Evolutionary conservation across 108 stramenopile genomes (phyloP), one percentile per base, ranked within the genome.

Genomic region (Stephanodiscus minutulus): DNA sequence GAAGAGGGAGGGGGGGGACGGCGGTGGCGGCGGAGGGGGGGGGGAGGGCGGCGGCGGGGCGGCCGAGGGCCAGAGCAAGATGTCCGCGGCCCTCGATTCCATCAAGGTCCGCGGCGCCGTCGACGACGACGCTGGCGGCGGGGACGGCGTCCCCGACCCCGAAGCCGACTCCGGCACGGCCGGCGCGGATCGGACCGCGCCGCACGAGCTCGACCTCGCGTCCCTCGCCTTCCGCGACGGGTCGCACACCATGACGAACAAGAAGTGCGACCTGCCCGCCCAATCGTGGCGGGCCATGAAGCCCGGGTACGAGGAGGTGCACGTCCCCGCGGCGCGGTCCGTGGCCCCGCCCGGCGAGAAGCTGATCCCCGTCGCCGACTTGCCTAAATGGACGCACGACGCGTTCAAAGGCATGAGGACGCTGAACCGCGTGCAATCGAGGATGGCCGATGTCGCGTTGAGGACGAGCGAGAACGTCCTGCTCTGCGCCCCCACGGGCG

Each of bases 221-320:
- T 77, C 91, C 20, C 84, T 98, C 18, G 89, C 88, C 21, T 98
- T 99, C 62, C 71, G 77, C 7, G 94, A 96, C 11, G 97, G 97
- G 48, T 80, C 90, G 7, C 95, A 96, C 64, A 90, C 92, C 9
- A 98, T 98, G 96, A 93, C 89, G 70, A 98, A 98, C 76, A 96
- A 95, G 68, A 82, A 90, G 21, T 96, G 96, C 61, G 86, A 83
- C 47, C 78, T 99, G 24, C 98, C 97, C 22, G 93, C 94, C 47
- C 85, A 87, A 61, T 91, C 93, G 7, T 98, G 97, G 98, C 79
- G 96, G 36, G 94, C 89, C 24, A 89, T 90, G 86, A 96, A 96
- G 82, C 89, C 93, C 47, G 99, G 98, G 8, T 99, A 98, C 81
- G 97, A 98, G 82, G 99, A 99, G 89, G 97, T 99, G 1, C 99